A percentile compares a stretch with the other conserved stretches of the same genome.
Conservation (phyloP, 371 early-diverging fungal species). For the Rhizopus delemar region DNA sequence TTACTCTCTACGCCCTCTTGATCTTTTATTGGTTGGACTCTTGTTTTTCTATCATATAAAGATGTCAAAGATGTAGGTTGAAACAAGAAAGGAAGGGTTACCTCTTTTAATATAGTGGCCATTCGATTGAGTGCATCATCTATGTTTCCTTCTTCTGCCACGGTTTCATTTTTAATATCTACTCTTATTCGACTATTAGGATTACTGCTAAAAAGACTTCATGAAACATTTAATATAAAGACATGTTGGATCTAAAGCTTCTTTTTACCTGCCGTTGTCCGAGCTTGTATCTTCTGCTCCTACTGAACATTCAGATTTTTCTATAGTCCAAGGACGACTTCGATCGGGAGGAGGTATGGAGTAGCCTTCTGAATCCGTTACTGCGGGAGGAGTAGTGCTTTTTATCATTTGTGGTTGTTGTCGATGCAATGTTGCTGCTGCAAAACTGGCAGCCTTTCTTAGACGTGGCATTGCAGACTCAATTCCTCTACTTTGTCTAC, state of each 20-base stretch:
- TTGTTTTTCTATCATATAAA: conserved; percentile 6
- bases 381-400: conserved; percentile 9
- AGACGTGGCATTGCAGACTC: background rate
- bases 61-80: background rate
- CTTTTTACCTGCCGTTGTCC: conserved; percentile 20
- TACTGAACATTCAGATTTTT: conserved; percentile 17
- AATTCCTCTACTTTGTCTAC: conserved; percentile 25
- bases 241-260: background rate
- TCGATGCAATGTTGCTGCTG: conserved; percentile 17
- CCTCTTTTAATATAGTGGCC: conserved; percentile 24
- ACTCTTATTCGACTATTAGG: conserved; percentile 19
- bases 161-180: conserved; percentile 15
- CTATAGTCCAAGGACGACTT: conserved; percentile 6
- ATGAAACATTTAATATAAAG: conserved; percentile 13
- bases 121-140: conserved; percentile 19
- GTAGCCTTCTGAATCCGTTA: conserved; percentile 23
- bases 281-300: conserved; percentile 21
- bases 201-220: conserved; percentile 9
- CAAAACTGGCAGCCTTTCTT: background rate
- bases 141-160: conserved; percentile 14
- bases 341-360: conserved; percentile 17
- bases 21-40: conserved; percentile 13
- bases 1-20: conserved; percentile 29
- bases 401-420: conserved; percentile 18
- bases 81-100: background rate